Evolutionary conservation across 2,329 filamentous ascomycete genomes (phyloP), one percentile per base, ranked within the genome.

Genomic region (Teratosphaeria nubilosa): DNA sequence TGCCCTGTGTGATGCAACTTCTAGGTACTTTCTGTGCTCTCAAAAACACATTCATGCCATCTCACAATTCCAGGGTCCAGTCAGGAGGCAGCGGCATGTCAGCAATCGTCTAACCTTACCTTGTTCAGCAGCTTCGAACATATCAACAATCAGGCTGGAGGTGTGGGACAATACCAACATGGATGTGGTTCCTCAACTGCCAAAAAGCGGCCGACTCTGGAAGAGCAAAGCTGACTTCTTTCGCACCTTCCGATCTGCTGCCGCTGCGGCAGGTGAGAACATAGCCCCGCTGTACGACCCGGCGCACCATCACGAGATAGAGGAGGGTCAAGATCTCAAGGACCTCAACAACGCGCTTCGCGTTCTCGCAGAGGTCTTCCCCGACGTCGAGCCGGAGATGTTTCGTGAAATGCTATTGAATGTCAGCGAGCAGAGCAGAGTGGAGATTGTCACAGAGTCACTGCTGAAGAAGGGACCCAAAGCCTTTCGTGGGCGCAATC

Each of bases 341-440:
- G 82, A 86, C 59, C 79, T 92, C 54, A 92, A 92, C 74, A 77
- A 78, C 55, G 81, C 84, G 65, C 82, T 94, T 62, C 81, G 82
- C 60, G 83, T 80, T 13, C 80, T 94, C 51, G 82, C 84, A 24
- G 83, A 83, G 53, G 80, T 91, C 9, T 94, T 94, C 64, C 89
- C 89, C 30, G 84, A 91, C 72, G 78, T 91, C n/a, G 86, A 90
- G 72, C 79, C 88, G 60, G 87, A 91, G 64, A 88, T 91, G 20
- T 90, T 94, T 69, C 83, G 88, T 51, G 88, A 92, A 75, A 88
- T 94, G 82, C 82, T 94, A 54, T 75, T 80, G 45, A 87, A 79
- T 67, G 87, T 91, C 69, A 86, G 86, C 66, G 84, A 86, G 65
- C 87, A 91, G 72, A 92, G 88, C 61, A 79, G 88, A 63, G 75